Evolutionary conservation across 164 flowering plant genomes (phyloP).

Genomic region (Berberis thunbergii): DNA sequence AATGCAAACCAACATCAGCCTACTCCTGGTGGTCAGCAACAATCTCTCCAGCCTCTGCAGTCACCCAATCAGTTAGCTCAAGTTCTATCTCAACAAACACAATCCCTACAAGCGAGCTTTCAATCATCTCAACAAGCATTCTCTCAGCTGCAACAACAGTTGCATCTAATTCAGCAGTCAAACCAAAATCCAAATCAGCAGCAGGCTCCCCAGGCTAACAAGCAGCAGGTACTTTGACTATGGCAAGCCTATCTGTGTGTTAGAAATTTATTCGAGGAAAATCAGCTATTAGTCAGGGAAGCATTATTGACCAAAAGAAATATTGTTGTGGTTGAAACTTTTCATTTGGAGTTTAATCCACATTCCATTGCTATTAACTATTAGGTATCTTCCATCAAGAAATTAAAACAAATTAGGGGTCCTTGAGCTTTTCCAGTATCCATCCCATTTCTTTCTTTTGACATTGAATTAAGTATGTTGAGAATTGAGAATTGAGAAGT

Average conservation of each 20-base stretch:
- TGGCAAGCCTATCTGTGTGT: neutral
- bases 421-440: no score
- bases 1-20: conserved; percentile 31
- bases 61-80: conserved; percentile 43
- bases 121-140: conserved; percentile 90
- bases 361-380: neutral
- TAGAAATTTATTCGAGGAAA: neutral
- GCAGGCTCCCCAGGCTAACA: conserved; percentile 37
- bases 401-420: no score
- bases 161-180: conserved; percentile 49
- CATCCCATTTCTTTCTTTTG: neutral
- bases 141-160: conserved; percentile 88
- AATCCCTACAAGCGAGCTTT: conserved; percentile 68
- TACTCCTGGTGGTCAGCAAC: conserved; percentile 36
- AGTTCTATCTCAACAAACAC: conserved; percentile 75
- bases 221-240: conserved; percentile 56
- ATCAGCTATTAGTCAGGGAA: neutral
- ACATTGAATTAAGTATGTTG: no score
- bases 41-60: conserved; percentile 4
- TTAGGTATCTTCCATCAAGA: neutral
- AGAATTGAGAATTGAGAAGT: no score
- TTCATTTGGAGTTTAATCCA: neutral
- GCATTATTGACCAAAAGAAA: no score
- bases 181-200: conserved; percentile 38
- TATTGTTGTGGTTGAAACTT: no score